Base-by-base conservation (phyloP, 306 rosid species). In the Cyamopsis tetragonoloba region DNA sequence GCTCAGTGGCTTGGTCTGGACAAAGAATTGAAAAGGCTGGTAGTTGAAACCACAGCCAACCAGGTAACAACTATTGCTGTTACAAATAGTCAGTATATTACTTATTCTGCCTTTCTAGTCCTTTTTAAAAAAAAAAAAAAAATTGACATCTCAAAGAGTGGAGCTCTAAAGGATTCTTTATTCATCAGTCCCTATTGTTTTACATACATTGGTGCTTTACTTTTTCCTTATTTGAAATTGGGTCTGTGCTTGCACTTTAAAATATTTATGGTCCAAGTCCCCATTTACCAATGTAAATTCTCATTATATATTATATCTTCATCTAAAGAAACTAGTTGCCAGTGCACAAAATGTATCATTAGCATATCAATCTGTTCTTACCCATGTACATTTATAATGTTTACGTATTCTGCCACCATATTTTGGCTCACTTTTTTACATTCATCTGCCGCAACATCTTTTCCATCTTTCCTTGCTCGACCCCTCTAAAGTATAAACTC, bases 1-100 rank as follows among this genome's bases (percentile, higher is more conserved):
- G 32, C 46, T n/a, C 76, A 95, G 99, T 95, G 99, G 99, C 96
- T 95, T 77, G 96, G 92, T 75, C 81, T 88, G 64, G 97, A 95
- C 83, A 95, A 88, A 79, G 96, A 91, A 27, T 77, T 62, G 38
- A 95, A 95, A 83, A 88, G 70, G 84, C 92, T 93, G 72, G 89
- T 89, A 13, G 85, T 93, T 80, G 96, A 90, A 80, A 90, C 97
- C 65, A 93, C 99, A 28, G 84, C 85, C 51, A 93, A 91, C 82
- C 97, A 91, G 97, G 97, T 91, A 84, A n/a, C n/a, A n/a, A n/a
- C n/a, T 18, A 34, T 66, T 37, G 14, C 63, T 18, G 28, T 37
- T 48, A 27, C 0, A 2, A 20, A 4, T 28, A 13, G 37, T 48
- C 14, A 38, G 5, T 31, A 42, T 31, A 15, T 30, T 38, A 47